Conservation (phyloP, 2,329 filamentous ascomycete genomes). For the Monosporascus sp. region DNA sequence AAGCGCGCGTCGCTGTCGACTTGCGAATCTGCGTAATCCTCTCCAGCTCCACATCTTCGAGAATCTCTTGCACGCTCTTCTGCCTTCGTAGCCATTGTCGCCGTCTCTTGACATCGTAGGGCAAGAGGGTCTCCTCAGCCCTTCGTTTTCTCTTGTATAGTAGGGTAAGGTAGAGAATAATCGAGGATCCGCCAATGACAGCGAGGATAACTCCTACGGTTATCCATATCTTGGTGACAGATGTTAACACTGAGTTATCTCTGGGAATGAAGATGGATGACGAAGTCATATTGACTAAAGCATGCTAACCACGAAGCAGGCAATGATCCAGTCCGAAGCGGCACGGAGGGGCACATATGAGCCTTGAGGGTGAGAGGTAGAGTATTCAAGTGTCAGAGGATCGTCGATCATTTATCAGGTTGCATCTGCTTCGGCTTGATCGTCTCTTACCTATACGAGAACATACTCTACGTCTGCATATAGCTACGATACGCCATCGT, state of each 20-base stretch:
- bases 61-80: constrained; percentile 14
- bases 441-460: not conserved
- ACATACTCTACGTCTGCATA: not conserved
- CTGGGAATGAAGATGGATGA: not conserved
- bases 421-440: no score
- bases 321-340: not conserved
- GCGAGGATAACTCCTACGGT: not conserved
- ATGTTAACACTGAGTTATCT: not conserved
- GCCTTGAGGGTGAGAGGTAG: not conserved
- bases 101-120: not conserved
- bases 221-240: not conserved
- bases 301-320: not conserved
- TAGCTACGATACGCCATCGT: not conserved
- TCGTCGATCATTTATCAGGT: not conserved
- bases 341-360: no score
- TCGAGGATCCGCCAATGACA: not conserved
- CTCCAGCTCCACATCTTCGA: constrained; percentile 20
- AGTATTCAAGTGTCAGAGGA: not conserved
- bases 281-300: not conserved
- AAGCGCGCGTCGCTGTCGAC: constrained; percentile 23
- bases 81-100: constrained; percentile 4
- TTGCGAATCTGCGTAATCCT: constrained; percentile 26
- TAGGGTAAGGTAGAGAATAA: not conserved
- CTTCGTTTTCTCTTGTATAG: not conserved
- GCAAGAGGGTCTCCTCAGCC: not conserved